A percentile compares a stretch with the other conserved stretches of the same genome.
These are phyloP conservation scores for Spergularia bocconei DNA, from an alignment of 148 eudicot species.

Conservation along the genomic window DNA sequence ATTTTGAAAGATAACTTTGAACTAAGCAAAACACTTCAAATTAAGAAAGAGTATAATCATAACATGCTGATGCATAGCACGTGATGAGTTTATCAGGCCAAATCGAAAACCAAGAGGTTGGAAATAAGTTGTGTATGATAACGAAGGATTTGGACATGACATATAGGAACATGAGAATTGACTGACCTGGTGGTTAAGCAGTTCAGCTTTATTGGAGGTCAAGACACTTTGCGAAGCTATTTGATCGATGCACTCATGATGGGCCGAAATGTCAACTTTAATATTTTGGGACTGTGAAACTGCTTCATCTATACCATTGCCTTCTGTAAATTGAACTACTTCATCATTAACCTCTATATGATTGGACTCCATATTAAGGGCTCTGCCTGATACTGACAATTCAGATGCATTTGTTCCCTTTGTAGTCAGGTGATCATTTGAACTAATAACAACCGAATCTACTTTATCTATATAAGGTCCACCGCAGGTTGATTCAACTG, in stretches of 20 bases:
- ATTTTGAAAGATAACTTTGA: too few species aligned
- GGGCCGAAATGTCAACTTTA: slow-evolving; percentile 9
- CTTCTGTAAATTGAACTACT: slow-evolving; percentile 24
- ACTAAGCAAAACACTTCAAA: too few species aligned
- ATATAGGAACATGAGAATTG: background rate
- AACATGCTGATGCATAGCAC: too few species aligned
- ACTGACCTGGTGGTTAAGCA: slow-evolving; percentile 37
- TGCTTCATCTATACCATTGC: slow-evolving; percentile 12
- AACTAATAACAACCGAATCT: slow-evolving; percentile 1
- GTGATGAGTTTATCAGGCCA: too few species aligned
- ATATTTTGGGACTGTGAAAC: slow-evolving; percentile 19
- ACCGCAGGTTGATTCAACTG: slow-evolving; percentile 21
- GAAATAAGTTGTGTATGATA: too few species aligned
- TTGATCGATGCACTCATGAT: slow-evolving; percentile 17
- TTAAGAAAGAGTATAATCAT: too few species aligned
- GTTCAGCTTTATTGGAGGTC: slow-evolving; percentile 21
- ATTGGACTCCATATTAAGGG: slow-evolving; percentile 17
- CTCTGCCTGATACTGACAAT: slow-evolving; percentile 20
- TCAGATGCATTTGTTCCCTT: slow-evolving; percentile 26
- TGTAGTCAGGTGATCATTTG: slow-evolving; percentile 27
- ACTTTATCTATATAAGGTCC: slow-evolving; percentile 13
- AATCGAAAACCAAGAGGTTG: too few species aligned
- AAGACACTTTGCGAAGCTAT: slow-evolving; percentile 8
- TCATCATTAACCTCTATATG: slow-evolving; percentile 13
- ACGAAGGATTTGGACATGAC: background rate